These are phyloP conservation scores for Calocybe cyanea DNA, from an alignment of 768 basidiomycete genomes.

Conservation along the genomic window DNA sequence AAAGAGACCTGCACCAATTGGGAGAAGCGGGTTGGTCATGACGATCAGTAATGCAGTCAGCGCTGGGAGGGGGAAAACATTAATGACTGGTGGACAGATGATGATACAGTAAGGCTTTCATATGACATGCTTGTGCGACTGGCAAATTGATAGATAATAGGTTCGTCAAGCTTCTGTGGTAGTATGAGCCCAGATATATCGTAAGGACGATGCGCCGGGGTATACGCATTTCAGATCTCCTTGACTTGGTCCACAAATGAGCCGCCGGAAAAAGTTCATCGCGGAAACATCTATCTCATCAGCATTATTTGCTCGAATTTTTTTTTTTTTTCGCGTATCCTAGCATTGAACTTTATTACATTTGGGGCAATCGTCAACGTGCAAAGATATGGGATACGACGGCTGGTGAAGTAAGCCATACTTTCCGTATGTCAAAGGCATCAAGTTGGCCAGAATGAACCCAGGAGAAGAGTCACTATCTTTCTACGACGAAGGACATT, in stretches of 20 bases:
- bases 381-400: slow-evolving; percentile 55
- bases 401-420: slow-evolving; percentile 38
- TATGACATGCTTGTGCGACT: slow-evolving; percentile 58
- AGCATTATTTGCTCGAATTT: slow-evolving; percentile 47
- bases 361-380: slow-evolving; percentile 54
- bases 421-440: background rate
- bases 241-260: background rate
- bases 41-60: slow-evolving; percentile 83
- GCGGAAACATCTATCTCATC: slow-evolving; percentile 57
- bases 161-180: slow-evolving; percentile 41
- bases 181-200: slow-evolving; percentile 55
- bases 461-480: slow-evolving; percentile 56
- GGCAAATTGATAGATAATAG: slow-evolving; percentile 82
- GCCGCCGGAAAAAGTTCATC: slow-evolving; percentile 39
- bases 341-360: slow-evolving; percentile 49
- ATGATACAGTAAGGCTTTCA: background rate
- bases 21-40: slow-evolving; percentile 88
- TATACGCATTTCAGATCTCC: slow-evolving; percentile 37
- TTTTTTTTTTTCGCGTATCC: slow-evolving; percentile 51
- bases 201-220: slow-evolving; percentile 50
- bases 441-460: background rate
- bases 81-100: background rate
- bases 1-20: slow-evolving; percentile 94
- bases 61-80: too few relatives aligned
- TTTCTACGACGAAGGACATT: slow-evolving; percentile 52